phyloP scores from a whole-genome alignment of 176 grass and related monocot genomes.

The Oryza meyeriana region DNA sequence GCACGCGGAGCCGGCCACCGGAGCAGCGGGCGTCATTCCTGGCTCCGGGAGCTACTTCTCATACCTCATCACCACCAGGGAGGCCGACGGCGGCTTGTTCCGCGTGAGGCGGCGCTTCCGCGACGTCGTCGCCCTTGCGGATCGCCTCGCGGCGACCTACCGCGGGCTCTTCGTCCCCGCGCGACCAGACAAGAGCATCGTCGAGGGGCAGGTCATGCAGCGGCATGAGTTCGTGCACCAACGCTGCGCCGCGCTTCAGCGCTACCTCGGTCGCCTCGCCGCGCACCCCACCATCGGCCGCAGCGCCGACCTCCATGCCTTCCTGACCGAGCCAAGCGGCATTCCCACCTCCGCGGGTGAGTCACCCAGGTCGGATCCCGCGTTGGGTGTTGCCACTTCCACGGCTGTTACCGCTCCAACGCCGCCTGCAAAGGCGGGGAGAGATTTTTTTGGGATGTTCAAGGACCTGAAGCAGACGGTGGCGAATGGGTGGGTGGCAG shows the following conservation, averaged over 20 bases:
- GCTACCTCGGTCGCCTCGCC: slow-evolving; percentile 68
- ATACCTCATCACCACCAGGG: slow-evolving; percentile 69
- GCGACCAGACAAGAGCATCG: slow-evolving; percentile 69
- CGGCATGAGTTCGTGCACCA: slow-evolving; percentile 89
- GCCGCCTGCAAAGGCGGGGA: slow-evolving; percentile 54
- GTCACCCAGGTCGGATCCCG: slow-evolving; percentile 36
- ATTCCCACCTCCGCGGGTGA: slow-evolving; percentile 37
- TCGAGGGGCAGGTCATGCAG: slow-evolving; percentile 95
- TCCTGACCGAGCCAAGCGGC: slow-evolving; percentile 56
- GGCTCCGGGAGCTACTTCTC: slow-evolving; percentile 69
- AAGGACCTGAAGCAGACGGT: slow-evolving; percentile 86
- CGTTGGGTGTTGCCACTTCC: background rate
- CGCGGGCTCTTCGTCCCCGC: slow-evolving; percentile 71
- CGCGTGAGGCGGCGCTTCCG: slow-evolving; percentile 79
- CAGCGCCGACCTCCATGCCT: slow-evolving; percentile 49
- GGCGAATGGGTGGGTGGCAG: slow-evolving; percentile 50
- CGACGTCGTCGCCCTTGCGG: slow-evolving; percentile 74
- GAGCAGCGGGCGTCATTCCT: slow-evolving; percentile 44
- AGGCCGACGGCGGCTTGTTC: slow-evolving; percentile 46
- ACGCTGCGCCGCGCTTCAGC: slow-evolving; percentile 54
- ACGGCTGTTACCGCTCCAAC: slow-evolving; percentile 1
- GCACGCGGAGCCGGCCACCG: slow-evolving; percentile 53
- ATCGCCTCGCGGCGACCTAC: slow-evolving; percentile 54
- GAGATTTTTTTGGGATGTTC: slow-evolving; percentile 78
- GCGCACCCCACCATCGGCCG: slow-evolving; percentile 55